Percentiles rank a stretch among this genome's conserved stretches.
Evolutionary conservation across 257 asterid genomes (phyloP).

Genomic region (Lavandula angustifolia): DNA sequence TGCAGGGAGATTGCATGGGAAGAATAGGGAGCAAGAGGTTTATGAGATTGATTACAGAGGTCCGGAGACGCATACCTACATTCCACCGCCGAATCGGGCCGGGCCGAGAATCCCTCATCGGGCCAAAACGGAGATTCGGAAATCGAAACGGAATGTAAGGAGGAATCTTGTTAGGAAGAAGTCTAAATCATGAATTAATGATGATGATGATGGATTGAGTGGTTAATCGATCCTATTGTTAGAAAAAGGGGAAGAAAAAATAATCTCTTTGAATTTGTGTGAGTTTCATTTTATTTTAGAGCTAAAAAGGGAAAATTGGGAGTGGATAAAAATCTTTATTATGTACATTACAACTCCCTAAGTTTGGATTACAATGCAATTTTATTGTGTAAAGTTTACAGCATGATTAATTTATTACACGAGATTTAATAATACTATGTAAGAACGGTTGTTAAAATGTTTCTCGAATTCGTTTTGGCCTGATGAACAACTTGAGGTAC

Average conservation of each 20-base stretch:
- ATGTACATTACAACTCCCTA: background rate
- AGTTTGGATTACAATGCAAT: conserved; percentile 20
- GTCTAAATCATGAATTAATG: background rate
- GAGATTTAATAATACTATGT: background rate
- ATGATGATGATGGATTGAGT: background rate
- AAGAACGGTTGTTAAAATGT: too few relatives aligned
- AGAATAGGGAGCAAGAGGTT: conserved; percentile 37
- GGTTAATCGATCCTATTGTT: background rate
- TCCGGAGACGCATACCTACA: conserved; percentile 52
- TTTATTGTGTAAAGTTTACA: background rate
- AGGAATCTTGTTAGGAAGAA: conserved; percentile 7
- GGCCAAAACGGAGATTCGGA: conserved; percentile 34
- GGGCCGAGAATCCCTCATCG: conserved; percentile 38
- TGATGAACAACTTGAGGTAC: too few relatives aligned
- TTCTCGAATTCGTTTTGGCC: too few relatives aligned
- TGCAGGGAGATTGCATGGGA: conserved; percentile 42
- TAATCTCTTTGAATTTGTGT: background rate
- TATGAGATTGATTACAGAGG: conserved; percentile 59
- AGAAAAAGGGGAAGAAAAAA: background rate
- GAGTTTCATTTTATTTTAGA: background rate
- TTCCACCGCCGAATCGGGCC: conserved; percentile 52
- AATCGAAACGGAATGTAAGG: conserved; percentile 41
- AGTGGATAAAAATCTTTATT: conserved; percentile 3
- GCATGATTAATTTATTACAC: too few relatives aligned
- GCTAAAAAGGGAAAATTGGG: background rate